Base-by-base conservation (phyloP, 192 early-diverging fungal genomes). In the Gigaspora rosea region DNA sequence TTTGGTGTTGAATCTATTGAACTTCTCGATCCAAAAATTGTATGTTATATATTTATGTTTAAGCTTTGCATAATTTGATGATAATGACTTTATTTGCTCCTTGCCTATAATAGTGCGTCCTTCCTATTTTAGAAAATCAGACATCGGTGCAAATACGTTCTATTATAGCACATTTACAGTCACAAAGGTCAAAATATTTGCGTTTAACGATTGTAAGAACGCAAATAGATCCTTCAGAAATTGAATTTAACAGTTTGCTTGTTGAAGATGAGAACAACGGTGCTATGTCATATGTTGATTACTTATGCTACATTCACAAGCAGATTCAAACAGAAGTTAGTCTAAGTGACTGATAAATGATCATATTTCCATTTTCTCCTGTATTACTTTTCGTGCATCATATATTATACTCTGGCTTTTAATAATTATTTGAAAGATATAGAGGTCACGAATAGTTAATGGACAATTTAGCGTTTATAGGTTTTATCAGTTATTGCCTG, bases 201-300 rank as follows among this genome's bases (percentile, higher is more conserved):
- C 82, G 87, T 46, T 74, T 94, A 22, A 89, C 89, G 64, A 85
- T 99, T 73, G 90, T 94, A 15, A 91, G 97, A 51, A 95, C 97
- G 76, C 90, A 91, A 47, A 78, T 94, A 78, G 97, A 97, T 78
- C 87, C 90, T 73, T 69, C 86, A 6, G 97, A 99, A 78, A 80
- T 90, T 11, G 91, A 93, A 71, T 95, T 97, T 82, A 85, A 87
- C 12, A 87, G 89, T 33, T 78, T 91, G 73, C 80, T 99, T 75
- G 82, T 91, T 15, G 97, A 99, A 83, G 97, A 99, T 84, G 91
- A 93, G 79, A 94, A 93, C 77, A 89, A 91, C 61, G 95, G 93
- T 61, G 88, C 89, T 67, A 91, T 95, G 92, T 91, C 89, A 12
- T 99, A 99, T 82, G 95, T 98, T 8, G 97, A 99, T 78, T 97